These are phyloP conservation scores for Somion occarium DNA, from an alignment of 1,284 basidiomycete genomes.

Conservation along the genomic window DNA sequence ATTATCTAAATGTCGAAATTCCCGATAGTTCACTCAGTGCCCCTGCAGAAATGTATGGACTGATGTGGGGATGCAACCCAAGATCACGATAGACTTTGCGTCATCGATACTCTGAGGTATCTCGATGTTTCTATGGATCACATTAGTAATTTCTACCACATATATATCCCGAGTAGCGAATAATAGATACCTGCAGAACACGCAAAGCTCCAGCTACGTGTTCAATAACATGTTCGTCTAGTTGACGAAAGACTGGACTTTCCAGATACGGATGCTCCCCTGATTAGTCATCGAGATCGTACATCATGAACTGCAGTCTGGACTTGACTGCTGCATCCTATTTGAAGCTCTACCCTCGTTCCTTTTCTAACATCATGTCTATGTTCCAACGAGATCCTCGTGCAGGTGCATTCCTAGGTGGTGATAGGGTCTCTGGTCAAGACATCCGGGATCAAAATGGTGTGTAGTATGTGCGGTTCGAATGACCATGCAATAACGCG, in stretches of 20 bases:
- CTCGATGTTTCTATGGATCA: no score
- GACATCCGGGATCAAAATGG: constrained; percentile 98
- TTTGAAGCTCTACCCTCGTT: no score
- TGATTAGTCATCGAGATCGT: neutral
- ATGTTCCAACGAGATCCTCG: constrained; percentile 87
- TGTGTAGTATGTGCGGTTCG: constrained; percentile 30
- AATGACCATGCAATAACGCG: neutral
- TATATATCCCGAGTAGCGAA: no score
- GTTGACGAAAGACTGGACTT: neutral
- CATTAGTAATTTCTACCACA: no score
- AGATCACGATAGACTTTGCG: no score
- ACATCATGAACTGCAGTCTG: neutral
- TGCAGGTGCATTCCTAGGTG: constrained; percentile 89
- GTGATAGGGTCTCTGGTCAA: constrained; percentile 90
- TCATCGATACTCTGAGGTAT: no score
- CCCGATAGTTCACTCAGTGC: constrained; percentile 15
- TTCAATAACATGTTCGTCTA: no score
- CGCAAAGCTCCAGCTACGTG: no score
- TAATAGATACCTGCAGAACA: no score
- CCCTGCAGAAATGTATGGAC: constrained; percentile 5
- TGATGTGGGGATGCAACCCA: no score
- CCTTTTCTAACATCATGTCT: neutral
- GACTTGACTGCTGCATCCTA: no score
- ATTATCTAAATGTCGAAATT: constrained; percentile 19
- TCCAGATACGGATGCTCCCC: neutral